Evolutionary conservation across 495 filamentous ascomycete genomes (phyloP).

Genomic region (Penicillium simplicissimum): DNA sequence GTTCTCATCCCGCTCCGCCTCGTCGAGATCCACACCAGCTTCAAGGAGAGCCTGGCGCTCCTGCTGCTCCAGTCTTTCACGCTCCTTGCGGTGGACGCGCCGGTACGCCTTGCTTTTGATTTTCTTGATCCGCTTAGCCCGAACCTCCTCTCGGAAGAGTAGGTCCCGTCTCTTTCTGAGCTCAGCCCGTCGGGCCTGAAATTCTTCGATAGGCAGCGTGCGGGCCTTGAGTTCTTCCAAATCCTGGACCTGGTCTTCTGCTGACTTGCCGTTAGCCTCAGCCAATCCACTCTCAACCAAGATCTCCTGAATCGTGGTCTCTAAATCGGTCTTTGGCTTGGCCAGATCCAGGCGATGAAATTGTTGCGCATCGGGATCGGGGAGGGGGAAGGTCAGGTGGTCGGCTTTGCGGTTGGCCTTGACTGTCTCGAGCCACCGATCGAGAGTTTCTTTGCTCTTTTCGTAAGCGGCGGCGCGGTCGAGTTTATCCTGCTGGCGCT

Average conservation of each 20-base stretch:
- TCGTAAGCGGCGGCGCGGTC: conserved; percentile 84
- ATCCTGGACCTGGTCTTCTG: conserved; percentile 63
- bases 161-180: conserved; percentile 80
- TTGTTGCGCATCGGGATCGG: conserved; percentile 62
- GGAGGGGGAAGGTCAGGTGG: conserved; percentile 86
- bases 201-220: conserved; percentile 67
- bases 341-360: conserved; percentile 46
- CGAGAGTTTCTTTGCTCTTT: conserved; percentile 86
- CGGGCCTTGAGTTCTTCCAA: conserved; percentile 70
- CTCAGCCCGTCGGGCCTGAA: conserved; percentile 70
- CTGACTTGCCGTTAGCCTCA: conserved; percentile 55
- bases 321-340: conserved; percentile 74
- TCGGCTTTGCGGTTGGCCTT: conserved; percentile 91
- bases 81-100: conserved; percentile 85
- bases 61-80: conserved; percentile 68
- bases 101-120: conserved; percentile 96
- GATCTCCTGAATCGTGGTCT: conserved; percentile 80
- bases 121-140: conserved; percentile 92
- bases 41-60: conserved; percentile 67
- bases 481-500: conserved; percentile 84
- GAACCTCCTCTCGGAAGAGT: conserved; percentile 85
- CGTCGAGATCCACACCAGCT: conserved; percentile 67
- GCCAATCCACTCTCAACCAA: conserved; percentile 83
- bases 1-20: conserved; percentile 75
- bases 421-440: conserved; percentile 91